phyloP scores from a whole-genome alignment of 257 asterid species.

The Perilla frutescens region DNA sequence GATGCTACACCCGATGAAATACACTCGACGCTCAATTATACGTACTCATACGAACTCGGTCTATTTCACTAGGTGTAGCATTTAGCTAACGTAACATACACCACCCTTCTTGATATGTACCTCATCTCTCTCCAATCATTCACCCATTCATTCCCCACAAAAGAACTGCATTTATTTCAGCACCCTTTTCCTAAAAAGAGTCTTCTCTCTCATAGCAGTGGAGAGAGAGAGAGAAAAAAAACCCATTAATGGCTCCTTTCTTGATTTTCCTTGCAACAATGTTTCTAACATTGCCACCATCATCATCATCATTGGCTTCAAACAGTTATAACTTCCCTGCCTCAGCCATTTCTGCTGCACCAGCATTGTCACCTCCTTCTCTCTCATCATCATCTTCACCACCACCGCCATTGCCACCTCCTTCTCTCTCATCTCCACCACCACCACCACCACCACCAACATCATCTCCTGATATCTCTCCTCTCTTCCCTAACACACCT shows the following conservation, averaged over 20 bases:
- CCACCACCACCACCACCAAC: constrained; percentile 51
- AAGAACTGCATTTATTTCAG: constrained; percentile 42
- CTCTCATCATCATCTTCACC: constrained; percentile 38
- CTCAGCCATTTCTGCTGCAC: constrained; percentile 75
- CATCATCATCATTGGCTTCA: constrained; percentile 34
- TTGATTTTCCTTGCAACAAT: constrained; percentile 31
- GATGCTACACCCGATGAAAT: too few relatives aligned
- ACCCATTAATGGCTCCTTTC: constrained; percentile 50
- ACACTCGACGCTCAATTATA: too few relatives aligned
- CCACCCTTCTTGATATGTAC: constrained; percentile 15
- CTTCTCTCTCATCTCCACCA: constrained; percentile 53
- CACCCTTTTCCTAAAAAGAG: constrained; percentile 13
- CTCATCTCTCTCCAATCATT: constrained; percentile 32
- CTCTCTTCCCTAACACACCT: constrained; percentile 59
- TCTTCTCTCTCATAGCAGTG: neutral
- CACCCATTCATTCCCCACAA: constrained; percentile 32
- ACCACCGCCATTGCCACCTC: constrained; percentile 52
- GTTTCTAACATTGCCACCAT: constrained; percentile 38
- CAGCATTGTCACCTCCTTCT: constrained; percentile 55
- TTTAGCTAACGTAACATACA: too few relatives aligned
- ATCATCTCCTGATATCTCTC: constrained; percentile 60
- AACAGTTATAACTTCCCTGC: constrained; percentile 36
- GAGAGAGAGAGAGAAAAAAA: neutral
- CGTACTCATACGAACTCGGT: too few relatives aligned
- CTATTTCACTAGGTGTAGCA: too few relatives aligned